phyloP scores from a whole-genome alignment of 192 early-diverging fungal species.

The Gryganskiella cystojenkinii region DNA sequence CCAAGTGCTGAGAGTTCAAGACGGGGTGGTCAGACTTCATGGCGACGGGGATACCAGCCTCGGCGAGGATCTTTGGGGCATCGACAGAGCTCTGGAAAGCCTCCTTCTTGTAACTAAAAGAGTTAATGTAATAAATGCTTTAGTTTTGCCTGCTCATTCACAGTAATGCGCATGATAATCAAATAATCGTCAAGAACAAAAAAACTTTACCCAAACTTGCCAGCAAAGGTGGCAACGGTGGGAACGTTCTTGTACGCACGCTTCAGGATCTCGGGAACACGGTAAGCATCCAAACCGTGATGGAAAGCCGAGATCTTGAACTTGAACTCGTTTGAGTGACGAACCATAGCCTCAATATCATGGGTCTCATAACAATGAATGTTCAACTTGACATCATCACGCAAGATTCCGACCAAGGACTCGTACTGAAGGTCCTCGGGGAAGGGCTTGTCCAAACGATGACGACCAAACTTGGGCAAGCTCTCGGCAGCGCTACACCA shows the following conservation, averaged over 20 bases:
- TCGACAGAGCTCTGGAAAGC: constrained; percentile 74
- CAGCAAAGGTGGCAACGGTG: constrained; percentile 77
- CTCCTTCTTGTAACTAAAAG: constrained; percentile 74
- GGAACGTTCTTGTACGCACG: constrained; percentile 67
- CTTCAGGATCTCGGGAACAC: constrained; percentile 70
- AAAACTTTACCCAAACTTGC: constrained; percentile 58
- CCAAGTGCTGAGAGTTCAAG: constrained; percentile 76
- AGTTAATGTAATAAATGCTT: not conserved
- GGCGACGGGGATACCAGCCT: constrained; percentile 78
- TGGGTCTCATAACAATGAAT: constrained; percentile 78
- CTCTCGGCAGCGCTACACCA: constrained; percentile 51
- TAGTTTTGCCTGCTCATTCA: not conserved
- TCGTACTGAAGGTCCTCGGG: constrained; percentile 73
- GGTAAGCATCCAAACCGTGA: constrained; percentile 83
- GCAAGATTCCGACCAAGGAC: constrained; percentile 69
- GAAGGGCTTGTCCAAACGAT: constrained; percentile 60
- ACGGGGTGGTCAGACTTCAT: constrained; percentile 87
- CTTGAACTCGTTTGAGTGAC: constrained; percentile 76
- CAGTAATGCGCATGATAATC: too few species aligned
- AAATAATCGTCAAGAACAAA: not conserved
- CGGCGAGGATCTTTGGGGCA: constrained; percentile 66
- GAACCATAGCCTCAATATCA: constrained; percentile 80
- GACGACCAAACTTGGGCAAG: constrained; percentile 59
- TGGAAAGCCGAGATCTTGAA: constrained; percentile 81
- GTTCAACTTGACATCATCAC: constrained; percentile 76